Conservation (phyloP, 192 early-diverging fungal genomes). For the Coemansia sp. region DNA sequence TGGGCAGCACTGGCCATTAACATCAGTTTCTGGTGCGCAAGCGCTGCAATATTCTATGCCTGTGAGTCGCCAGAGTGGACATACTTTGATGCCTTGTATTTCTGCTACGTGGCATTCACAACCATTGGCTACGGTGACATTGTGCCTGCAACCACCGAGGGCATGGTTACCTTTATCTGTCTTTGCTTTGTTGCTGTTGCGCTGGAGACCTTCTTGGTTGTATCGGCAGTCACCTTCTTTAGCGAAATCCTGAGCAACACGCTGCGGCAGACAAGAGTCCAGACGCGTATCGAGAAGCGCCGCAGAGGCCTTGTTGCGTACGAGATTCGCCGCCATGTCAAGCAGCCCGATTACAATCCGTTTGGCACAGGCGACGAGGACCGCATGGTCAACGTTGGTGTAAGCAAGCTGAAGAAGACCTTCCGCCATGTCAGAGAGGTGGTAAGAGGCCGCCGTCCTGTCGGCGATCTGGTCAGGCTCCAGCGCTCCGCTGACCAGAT, state of each 20-base stretch:
- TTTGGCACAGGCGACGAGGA: conserved; percentile 44
- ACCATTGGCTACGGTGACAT: conserved; percentile 57
- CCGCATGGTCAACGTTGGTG: conserved; percentile 22
- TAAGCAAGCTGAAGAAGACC: conserved; percentile 26
- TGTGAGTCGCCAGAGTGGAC: conserved; percentile 32
- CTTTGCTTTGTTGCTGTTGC: conserved; percentile 52
- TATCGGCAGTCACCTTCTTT: conserved; percentile 46
- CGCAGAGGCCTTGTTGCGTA: conserved; percentile 42
- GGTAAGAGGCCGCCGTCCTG: conserved; percentile 18
- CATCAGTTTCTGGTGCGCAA: conserved; percentile 44
- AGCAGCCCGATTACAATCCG: conserved; percentile 55
- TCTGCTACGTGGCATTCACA: conserved; percentile 56
- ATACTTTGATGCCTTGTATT: conserved; percentile 55
- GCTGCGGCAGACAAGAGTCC: conserved; percentile 40
- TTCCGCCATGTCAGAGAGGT: conserved; percentile 16
- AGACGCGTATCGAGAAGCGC: conserved; percentile 42
- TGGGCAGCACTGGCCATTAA: conserved; percentile 37
- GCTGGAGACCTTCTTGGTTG: conserved; percentile 52
- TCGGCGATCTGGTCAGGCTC: conserved; percentile 11
- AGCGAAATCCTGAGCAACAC: conserved; percentile 27
- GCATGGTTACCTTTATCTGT: conserved; percentile 50
- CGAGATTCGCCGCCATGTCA: conserved; percentile 56
- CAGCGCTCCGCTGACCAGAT: conserved; percentile 21
- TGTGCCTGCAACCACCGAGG: conserved; percentile 37
- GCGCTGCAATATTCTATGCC: conserved; percentile 43